A percentile compares a stretch with the other conserved stretches of the same genome.
Evolutionary conservation across 495 filamentous ascomycete species (phyloP).

Genomic region (Choiromyces venosus): DNA sequence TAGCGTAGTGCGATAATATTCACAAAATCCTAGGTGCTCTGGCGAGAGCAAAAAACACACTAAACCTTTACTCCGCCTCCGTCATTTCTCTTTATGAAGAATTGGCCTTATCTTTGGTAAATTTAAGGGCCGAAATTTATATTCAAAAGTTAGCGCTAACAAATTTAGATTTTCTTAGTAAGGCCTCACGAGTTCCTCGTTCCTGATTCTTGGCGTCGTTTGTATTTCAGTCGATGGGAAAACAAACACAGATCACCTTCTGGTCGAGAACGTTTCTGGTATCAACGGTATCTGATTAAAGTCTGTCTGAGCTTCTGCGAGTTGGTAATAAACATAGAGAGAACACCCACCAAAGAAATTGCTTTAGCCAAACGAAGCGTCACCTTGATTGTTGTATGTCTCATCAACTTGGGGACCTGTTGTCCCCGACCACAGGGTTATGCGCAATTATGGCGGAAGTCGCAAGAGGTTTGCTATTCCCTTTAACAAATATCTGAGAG

Average conservation of each 20-base stretch:
- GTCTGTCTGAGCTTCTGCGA: constrained; percentile 10
- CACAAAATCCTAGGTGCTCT: too few relatives aligned
- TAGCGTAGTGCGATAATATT: too few relatives aligned
- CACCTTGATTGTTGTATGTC: constrained; percentile 9
- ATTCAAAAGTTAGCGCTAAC: not conserved
- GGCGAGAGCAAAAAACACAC: too few relatives aligned
- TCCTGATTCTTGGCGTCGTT: constrained; percentile 3
- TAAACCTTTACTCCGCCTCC: constrained; percentile 14
- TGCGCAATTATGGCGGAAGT: constrained; percentile 2
- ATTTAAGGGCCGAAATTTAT: not conserved
- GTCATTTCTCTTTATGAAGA: constrained; percentile 16
- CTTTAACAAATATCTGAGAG: not conserved
- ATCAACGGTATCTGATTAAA: not conserved
- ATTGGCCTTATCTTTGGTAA: constrained; percentile 10
- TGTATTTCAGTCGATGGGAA: constrained; percentile 1
- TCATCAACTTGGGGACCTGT: constrained; percentile 13
- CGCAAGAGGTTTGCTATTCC: constrained; percentile 10
- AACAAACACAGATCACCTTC: constrained; percentile 6
- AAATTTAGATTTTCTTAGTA: constrained; percentile 6
- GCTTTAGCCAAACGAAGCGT: too few relatives aligned
- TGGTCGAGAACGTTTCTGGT: not conserved
- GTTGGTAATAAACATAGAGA: not conserved
- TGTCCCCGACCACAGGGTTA: not conserved
- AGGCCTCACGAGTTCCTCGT: constrained; percentile 12
- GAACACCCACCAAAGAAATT: too few relatives aligned